A percentile compares a stretch with the other conserved stretches of the same genome.
These are phyloP conservation scores for Tulasnella sp. DNA, from an alignment of 768 basidiomycete species.

Conservation along the genomic window DNA sequence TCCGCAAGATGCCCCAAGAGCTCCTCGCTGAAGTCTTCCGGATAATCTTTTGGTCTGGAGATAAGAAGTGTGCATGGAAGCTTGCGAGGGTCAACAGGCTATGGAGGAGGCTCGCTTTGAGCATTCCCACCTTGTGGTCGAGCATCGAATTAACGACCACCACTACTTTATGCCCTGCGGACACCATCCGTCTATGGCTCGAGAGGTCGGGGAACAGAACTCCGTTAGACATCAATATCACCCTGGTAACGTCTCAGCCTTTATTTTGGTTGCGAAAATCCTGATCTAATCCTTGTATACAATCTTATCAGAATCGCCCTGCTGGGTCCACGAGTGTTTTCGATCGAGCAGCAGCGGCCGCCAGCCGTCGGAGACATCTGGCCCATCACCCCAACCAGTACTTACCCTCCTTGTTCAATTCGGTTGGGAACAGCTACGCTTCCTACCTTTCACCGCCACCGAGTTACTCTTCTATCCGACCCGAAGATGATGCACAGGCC, in stretches of 20 bases:
- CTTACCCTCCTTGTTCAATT: slow-evolving; percentile 25
- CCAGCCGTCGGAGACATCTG: slow-evolving; percentile 5
- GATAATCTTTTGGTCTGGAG: slow-evolving; percentile 48
- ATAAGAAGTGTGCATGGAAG: slow-evolving; percentile 67
- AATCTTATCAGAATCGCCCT: slow-evolving; percentile 19
- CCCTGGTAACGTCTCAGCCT: slow-evolving; percentile 32
- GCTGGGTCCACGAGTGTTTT: neutral
- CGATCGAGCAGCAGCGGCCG: neutral
- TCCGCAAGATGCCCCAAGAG: slow-evolving; percentile 58
- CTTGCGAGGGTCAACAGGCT: slow-evolving; percentile 54
- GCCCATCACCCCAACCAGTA: neutral
- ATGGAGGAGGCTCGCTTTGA: slow-evolving; percentile 55
- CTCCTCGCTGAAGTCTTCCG: slow-evolving; percentile 63
- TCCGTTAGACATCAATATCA: slow-evolving; percentile 72
- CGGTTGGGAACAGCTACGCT: slow-evolving; percentile 36
- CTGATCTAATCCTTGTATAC: slow-evolving; percentile 11
- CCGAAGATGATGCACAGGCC: slow-evolving; percentile 25
- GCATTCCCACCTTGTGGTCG: slow-evolving; percentile 64
- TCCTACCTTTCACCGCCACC: slow-evolving; percentile 29
- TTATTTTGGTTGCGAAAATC: slow-evolving; percentile 30
- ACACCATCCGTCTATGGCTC: slow-evolving; percentile 72
- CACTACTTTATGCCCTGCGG: slow-evolving; percentile 55
- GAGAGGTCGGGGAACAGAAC: slow-evolving; percentile 61
- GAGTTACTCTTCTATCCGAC: slow-evolving; percentile 27
- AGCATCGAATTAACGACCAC: slow-evolving; percentile 38